Percentiles rank a stretch among this genome's conserved stretches.
Evolutionary conservation across 495 filamentous ascomycete species (phyloP).

Genomic region (Symbiotaphrina buchneri): DNA sequence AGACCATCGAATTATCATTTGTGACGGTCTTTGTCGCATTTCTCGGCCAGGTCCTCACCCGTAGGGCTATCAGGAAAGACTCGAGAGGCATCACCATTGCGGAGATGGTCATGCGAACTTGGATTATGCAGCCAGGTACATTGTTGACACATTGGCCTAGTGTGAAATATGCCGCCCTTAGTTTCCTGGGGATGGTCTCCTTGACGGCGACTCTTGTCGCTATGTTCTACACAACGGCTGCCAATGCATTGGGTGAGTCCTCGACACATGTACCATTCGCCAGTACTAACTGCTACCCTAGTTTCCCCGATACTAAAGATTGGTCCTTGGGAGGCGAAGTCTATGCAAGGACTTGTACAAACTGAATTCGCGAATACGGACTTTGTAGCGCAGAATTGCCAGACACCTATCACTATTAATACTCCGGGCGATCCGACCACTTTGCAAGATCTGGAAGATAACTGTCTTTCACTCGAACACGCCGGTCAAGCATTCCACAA

Average conservation of each 20-base stretch:
- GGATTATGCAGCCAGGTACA: constrained; percentile 38
- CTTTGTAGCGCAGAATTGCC: constrained; percentile 27
- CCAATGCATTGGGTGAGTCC: constrained; percentile 31
- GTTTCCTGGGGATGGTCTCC: constrained; percentile 31
- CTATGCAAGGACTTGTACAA: constrained; percentile 30
- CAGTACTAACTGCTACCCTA: constrained; percentile 2
- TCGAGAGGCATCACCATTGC: constrained; percentile 42
- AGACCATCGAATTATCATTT: constrained; percentile 53
- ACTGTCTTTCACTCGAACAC: constrained; percentile 42
- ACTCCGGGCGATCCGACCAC: no score
- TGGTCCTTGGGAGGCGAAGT: constrained; percentile 17
- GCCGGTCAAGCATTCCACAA: constrained; percentile 35
- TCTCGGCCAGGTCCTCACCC: constrained; percentile 45
- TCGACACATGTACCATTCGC: not conserved
- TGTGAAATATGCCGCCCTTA: constrained; percentile 33
- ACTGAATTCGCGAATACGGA: constrained; percentile 31
- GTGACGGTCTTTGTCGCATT: constrained; percentile 58
- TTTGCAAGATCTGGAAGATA: constrained; percentile 10
- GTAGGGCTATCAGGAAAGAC: constrained; percentile 30
- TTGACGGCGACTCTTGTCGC: constrained; percentile 35
- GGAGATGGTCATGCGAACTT: constrained; percentile 41
- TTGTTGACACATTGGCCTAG: constrained; percentile 43
- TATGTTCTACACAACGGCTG: constrained; percentile 53
- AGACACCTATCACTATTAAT: constrained; percentile 43
- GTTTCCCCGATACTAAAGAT: constrained; percentile 41